phyloP scores from a whole-genome alignment of 2,329 filamentous ascomycete species.

The Cordyceps farinosa region DNA sequence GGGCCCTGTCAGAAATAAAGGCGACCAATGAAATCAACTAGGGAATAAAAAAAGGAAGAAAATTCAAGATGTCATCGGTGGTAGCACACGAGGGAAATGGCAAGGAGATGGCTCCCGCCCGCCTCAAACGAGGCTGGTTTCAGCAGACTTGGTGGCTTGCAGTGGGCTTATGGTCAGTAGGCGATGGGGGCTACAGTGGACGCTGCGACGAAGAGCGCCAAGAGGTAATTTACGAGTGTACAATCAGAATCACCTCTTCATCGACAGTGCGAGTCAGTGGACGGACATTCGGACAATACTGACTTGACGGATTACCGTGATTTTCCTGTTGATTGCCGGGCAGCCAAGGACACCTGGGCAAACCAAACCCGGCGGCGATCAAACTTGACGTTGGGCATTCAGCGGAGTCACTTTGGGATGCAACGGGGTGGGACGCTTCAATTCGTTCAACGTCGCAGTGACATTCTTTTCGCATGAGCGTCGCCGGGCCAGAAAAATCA shows the following conservation, averaged over 20 bases:
- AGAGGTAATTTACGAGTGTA: not conserved
- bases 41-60: not conserved
- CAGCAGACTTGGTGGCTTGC: not conserved
- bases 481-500: not conserved
- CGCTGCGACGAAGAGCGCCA: not conserved
- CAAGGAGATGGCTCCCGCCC: not conserved
- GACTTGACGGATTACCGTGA: too few relatives aligned
- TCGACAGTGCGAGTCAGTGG: too few relatives aligned
- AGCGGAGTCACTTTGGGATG: not conserved
- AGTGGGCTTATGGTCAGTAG: not conserved
- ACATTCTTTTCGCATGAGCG: not conserved
- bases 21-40: not conserved
- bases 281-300: too few relatives aligned
- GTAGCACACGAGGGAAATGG: not conserved
- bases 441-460: not conserved
- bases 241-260: too few relatives aligned
- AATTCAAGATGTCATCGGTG: not conserved
- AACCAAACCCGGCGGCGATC: too few relatives aligned
- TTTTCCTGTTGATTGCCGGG: too few relatives aligned
- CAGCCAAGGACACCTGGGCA: too few relatives aligned
- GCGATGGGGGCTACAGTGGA: not conserved
- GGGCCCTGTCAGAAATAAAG: not conserved
- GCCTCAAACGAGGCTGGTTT: constrained; percentile 9
- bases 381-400: too few relatives aligned
- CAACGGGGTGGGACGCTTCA: not conserved